Evolutionary conservation across 164 flowering plant genomes (phyloP), one percentile per base, ranked within the genome.

Genomic region (Vitis cinerea): DNA sequence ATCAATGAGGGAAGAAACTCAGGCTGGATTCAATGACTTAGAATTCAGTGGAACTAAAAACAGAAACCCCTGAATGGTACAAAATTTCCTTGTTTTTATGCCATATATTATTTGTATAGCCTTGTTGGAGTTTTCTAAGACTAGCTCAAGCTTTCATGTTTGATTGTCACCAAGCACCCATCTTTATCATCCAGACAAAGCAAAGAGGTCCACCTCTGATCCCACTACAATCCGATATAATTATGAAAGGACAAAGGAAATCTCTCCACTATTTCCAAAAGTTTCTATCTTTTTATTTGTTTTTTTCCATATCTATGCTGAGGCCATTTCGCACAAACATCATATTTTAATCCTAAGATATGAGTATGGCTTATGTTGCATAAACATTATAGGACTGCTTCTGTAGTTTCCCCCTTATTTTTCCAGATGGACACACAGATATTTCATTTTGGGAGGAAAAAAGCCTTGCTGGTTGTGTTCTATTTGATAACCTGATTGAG

Each of bases 151-250:
- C 30, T 12, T 27, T 3, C 47, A 27, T 12, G 27, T 4, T 59
- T 59, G n/a, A 54, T 19, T 31, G 54, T 63, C 67, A 54, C 37
- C 56, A 66, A 56, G 48, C 68, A 64, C 63, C 60, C 23, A 19
- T 27, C 30, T 55, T 54, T 48, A 16, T 50, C 60, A 30, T n/a
- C 37, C 23, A 48, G 66, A 68, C 75, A 67, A 63, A 76, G n/a
- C 11, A 3, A n/a, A 62, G 64, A 63, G 72, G 75, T 72, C 69
- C 79, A 76, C 61, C 69, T 67, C 29, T 15, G 66, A 72, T 72
- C 30, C 75, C 79, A 76, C 75, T 68, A 31, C 1, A 44, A 54
- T 55, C 58, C 13, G 1, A 16, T 55, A 2, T 9, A 17, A 57
- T 57, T 17, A 57, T 16, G 59, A 57, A 57, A 37, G 44, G 6